Base-by-base conservation (phyloP, 306 rosid species). In the Biancaea sappan region DNA sequence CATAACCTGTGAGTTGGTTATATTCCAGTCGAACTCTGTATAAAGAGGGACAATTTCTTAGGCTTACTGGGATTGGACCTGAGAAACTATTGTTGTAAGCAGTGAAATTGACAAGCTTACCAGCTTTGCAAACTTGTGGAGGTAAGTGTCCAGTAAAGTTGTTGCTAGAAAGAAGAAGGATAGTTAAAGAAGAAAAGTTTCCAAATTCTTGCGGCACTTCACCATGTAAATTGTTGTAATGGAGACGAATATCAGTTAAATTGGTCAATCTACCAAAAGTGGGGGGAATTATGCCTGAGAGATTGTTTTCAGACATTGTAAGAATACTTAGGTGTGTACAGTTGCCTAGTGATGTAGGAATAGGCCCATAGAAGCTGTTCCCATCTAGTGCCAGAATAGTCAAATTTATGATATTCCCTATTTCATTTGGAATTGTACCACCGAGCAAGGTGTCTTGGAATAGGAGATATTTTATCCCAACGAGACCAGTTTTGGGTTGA, bases 311-410 rank as follows among this genome's bases (percentile, higher is more conserved):
- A 24, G 77, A 40, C 21, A 76, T 51, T 62, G 60, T 37, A 43
- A 83, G 74, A 43, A 21, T 1, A 0, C 44, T 60, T 51, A 79
- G 57, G 10, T 66, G 31, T 37, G 62, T 76, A 72, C 80, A 76
- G 52, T 79, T 83, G 2, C 73, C 87, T 2, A 79, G n/a, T 44
- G 79, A 70, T 3, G 24, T 65, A 41, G 84, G 84, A 29, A 83
- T 79, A 1, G 79, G 77, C 52, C 87, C 84, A 18, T 15, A 74
- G 62, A 2, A 40, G 46, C 14, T 37, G 21, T 64, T 69, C 8
- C 65, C 53, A 10, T 75, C 83, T 0, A 79, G 34, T 70, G 78
- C 11, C 12, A 40, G 46, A 10, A 11, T 11, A 40, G 46, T 40
- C 16, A 40, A 40, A 10, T 11, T 2, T 12, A 1, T 40, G 15